Evolutionary conservation across 352 stramenopile genomes (phyloP).

Genomic region (Phytopythium helicoides): DNA sequence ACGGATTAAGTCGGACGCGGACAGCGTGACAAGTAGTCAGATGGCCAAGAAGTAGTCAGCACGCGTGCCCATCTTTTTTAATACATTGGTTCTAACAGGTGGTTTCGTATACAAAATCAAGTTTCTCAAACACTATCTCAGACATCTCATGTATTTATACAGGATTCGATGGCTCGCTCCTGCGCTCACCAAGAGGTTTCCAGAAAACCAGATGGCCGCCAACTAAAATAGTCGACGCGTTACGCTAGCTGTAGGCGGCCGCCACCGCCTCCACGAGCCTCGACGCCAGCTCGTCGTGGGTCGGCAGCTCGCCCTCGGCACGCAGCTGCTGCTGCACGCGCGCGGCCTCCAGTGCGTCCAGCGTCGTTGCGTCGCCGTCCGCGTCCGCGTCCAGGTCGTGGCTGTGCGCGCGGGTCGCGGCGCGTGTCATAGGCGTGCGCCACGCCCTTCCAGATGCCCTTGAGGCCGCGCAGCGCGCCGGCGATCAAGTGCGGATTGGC

Average conservation of each 20-base stretch:
- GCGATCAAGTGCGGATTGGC: slow-evolving; percentile 43
- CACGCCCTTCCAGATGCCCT: slow-evolving; percentile 56
- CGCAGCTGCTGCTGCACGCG: slow-evolving; percentile 34
- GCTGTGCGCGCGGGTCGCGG: slow-evolving; percentile 13
- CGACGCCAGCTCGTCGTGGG: slow-evolving; percentile 60
- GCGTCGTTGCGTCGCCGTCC: background rate
- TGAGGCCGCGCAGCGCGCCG: slow-evolving; percentile 43
- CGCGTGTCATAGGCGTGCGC: slow-evolving; percentile 39
- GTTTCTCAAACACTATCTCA: too few species aligned
- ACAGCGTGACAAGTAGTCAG: too few species aligned
- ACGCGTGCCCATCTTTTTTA: too few species aligned
- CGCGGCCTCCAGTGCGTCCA: slow-evolving; percentile 19
- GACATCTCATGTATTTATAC: too few species aligned
- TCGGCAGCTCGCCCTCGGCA: slow-evolving; percentile 40
- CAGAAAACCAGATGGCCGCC: background rate
- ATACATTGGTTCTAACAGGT: too few species aligned
- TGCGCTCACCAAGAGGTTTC: too few species aligned
- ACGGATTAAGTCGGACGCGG: too few species aligned
- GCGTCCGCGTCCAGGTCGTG: background rate
- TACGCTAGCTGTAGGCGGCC: slow-evolving; percentile 18
- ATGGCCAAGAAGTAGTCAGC: too few species aligned
- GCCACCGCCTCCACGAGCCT: slow-evolving; percentile 48
- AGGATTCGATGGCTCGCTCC: too few species aligned
- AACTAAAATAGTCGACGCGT: too few species aligned
- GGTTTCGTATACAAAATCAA: too few species aligned